A percentile compares a stretch with the other conserved stretches of the same genome.
phyloP scores from a whole-genome alignment of 208 protist species.

The Spongospora subterranea region DNA sequence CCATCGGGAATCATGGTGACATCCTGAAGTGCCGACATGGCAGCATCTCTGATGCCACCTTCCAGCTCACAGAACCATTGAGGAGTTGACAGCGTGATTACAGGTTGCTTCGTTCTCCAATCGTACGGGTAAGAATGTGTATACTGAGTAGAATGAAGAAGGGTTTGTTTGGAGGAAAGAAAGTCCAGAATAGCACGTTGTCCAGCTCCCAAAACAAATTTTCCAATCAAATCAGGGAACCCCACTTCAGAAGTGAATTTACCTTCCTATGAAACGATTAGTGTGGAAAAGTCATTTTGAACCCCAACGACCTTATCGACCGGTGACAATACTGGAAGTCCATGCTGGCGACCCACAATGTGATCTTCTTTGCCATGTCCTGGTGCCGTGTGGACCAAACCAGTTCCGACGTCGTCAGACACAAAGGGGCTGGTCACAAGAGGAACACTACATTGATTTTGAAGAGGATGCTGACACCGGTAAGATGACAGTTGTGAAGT shows the following conservation, averaged over 20 bases:
- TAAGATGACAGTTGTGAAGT: not conserved
- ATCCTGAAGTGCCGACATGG: constrained; percentile 56
- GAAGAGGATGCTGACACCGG: not conserved
- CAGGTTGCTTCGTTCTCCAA: constrained; percentile 83
- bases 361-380: constrained; percentile 80
- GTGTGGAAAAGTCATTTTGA: constrained; percentile 53
- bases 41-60: constrained; percentile 56
- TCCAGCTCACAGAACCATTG: constrained; percentile 70
- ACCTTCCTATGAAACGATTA: not conserved
- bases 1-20: constrained; percentile 63
- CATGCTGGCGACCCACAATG: constrained; percentile 50
- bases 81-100: constrained; percentile 73
- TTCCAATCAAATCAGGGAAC: constrained; percentile 66
- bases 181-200: constrained; percentile 67
- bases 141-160: constrained; percentile 72
- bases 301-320: constrained; percentile 77
- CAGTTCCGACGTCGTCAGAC: constrained; percentile 76
- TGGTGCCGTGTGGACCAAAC: constrained; percentile 84
- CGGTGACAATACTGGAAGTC: constrained; percentile 56
- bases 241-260: not conserved
- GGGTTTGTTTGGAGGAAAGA: constrained; percentile 44
- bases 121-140: constrained; percentile 84
- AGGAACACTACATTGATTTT: not conserved
- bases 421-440: constrained; percentile 66
- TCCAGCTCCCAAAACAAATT: constrained; percentile 66